These are phyloP conservation scores for Lipomyces sp. DNA, from an alignment of 805 yeast genomes.

Conservation along the genomic window DNA sequence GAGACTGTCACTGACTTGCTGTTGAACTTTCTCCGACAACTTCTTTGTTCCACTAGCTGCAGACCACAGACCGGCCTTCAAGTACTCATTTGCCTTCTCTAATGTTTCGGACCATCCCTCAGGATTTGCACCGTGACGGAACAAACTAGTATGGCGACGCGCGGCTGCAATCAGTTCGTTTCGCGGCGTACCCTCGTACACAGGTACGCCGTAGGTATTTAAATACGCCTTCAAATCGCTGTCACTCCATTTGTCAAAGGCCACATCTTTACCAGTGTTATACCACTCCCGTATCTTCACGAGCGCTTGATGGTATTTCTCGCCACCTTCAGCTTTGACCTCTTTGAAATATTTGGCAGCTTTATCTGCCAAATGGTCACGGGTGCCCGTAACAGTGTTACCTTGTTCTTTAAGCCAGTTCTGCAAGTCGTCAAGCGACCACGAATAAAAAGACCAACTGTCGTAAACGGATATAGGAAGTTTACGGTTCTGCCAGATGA, in stretches of 20 bases:
- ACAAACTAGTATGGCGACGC: slow-evolving; percentile 23
- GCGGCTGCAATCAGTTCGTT: slow-evolving; percentile 39
- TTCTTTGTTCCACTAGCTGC: slow-evolving; percentile 27
- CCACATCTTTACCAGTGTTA: slow-evolving; percentile 49
- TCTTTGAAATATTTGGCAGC: slow-evolving; percentile 55
- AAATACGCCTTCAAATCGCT: slow-evolving; percentile 63
- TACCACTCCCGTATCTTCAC: slow-evolving; percentile 47
- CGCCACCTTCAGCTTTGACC: slow-evolving; percentile 52
- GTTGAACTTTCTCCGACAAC: slow-evolving; percentile 16
- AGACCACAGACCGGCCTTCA: slow-evolving; percentile 16
- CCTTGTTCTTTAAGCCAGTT: slow-evolving; percentile 56
- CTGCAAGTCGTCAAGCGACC: slow-evolving; percentile 58
- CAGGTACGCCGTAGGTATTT: slow-evolving; percentile 49
- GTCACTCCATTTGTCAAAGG: slow-evolving; percentile 59
- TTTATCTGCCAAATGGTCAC: slow-evolving; percentile 53
- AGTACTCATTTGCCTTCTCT: slow-evolving; percentile 19
- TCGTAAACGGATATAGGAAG: slow-evolving; percentile 48
- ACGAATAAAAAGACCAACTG: slow-evolving; percentile 56
- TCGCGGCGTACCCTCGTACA: slow-evolving; percentile 34
- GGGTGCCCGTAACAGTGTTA: slow-evolving; percentile 49
- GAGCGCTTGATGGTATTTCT: slow-evolving; percentile 48
- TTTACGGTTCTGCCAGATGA: slow-evolving; percentile 50
- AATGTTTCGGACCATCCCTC: slow-evolving; percentile 26
- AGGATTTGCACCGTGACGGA: slow-evolving; percentile 30
- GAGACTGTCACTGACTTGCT: slow-evolving; percentile 14